Conservation (phyloP, 257 asterid genomes). For the Coffea eugenioides region DNA sequence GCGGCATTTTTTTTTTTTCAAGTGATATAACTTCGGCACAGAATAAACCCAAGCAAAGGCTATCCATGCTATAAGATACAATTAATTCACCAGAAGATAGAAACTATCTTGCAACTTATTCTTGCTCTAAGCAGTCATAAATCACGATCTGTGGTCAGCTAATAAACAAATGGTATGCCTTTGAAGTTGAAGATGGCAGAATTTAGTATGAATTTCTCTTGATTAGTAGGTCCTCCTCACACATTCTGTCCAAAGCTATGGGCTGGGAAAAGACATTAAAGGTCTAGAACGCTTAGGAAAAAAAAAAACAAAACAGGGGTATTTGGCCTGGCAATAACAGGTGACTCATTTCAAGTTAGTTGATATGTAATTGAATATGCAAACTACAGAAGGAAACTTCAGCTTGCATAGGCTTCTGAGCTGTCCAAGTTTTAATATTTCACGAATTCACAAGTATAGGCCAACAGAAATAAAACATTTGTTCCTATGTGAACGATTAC, state of each 20-base stretch:
- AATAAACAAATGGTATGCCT: not conserved
- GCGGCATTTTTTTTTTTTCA: no score
- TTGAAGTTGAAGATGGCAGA: not conserved
- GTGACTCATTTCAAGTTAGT: not conserved
- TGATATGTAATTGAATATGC: not conserved
- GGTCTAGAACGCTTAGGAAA: no score
- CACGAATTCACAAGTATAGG: not conserved
- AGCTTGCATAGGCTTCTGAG: not conserved
- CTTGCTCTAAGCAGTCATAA: not conserved
- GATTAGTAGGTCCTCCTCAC: not conserved
- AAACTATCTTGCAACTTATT: not conserved
- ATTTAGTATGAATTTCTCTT: no score
- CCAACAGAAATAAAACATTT: not conserved
- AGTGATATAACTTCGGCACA: not conserved
- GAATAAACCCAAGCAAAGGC: not conserved
- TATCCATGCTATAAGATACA: not conserved
- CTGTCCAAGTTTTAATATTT: not conserved
- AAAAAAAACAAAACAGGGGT: no score
- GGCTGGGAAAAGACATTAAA: no score
- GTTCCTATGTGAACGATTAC: not conserved
- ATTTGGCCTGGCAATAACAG: not conserved
- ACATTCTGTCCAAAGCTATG: not conserved
- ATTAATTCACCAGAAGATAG: not conserved
- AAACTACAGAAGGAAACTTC: not conserved
- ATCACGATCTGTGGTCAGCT: no score